These are phyloP conservation scores for Dryas octopetala DNA, from an alignment of 306 rosid species.

Conservation along the genomic window DNA sequence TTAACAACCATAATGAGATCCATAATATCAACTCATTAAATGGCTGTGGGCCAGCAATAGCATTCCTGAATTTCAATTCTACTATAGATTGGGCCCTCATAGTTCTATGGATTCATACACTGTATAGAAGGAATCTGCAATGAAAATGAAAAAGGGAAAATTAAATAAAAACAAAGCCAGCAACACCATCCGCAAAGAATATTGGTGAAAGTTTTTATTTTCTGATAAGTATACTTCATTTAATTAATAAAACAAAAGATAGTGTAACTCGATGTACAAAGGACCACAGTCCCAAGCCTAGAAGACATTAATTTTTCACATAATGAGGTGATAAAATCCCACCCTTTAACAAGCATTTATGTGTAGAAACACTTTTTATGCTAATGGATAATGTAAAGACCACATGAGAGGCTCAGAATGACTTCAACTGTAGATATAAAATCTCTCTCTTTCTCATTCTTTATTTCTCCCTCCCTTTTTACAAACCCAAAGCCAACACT, in stretches of 20 bases:
- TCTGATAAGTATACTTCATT: too few relatives aligned
- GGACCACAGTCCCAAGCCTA: background rate
- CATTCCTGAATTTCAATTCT: too few relatives aligned
- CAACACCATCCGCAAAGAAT: too few relatives aligned
- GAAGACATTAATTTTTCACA: background rate
- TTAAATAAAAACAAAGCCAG: too few relatives aligned
- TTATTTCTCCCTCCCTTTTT: conserved; percentile 4
- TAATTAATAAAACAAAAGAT: background rate
- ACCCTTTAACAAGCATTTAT: background rate
- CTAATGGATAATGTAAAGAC: conserved; percentile 46
- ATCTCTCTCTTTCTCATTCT: background rate
- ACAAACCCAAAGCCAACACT: background rate
- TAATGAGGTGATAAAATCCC: background rate
- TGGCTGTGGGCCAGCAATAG: too few relatives aligned
- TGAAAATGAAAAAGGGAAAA: too few relatives aligned
- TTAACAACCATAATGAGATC: too few relatives aligned
- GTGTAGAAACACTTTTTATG: background rate
- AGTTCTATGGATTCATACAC: too few relatives aligned
- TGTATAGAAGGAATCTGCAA: too few relatives aligned
- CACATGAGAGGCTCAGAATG: conserved; percentile 56
- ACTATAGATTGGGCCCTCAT: too few relatives aligned
- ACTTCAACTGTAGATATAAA: conserved; percentile 12
- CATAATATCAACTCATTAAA: too few relatives aligned
- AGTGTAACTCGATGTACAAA: background rate
- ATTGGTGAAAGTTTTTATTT: background rate